A percentile compares a stretch with the other conserved stretches of the same genome.
Evolutionary conservation across 331 rosid species (phyloP).

Genomic region (Rosa hybrid): DNA sequence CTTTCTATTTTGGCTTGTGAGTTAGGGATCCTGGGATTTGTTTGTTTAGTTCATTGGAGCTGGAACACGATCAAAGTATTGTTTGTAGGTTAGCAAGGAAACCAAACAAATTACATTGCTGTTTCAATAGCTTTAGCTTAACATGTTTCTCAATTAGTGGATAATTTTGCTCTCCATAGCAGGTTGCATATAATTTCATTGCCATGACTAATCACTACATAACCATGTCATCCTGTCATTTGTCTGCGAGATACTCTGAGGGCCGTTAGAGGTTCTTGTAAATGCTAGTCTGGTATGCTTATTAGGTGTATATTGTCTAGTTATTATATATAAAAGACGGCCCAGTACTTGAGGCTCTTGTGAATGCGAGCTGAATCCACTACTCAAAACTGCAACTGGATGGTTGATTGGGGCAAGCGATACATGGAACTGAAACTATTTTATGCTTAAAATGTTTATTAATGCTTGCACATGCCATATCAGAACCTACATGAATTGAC

Average conservation of each 20-base stretch:
- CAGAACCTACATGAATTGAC: background rate
- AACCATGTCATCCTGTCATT: conserved; percentile 2
- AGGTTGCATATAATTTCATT: background rate
- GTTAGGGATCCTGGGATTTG: too few species aligned
- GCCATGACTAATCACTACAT: background rate
- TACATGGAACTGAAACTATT: background rate
- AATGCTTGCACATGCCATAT: background rate
- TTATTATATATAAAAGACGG: background rate
- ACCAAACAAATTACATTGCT: too few species aligned
- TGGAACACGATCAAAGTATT: too few species aligned
- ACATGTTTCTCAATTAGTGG: background rate
- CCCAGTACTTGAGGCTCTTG: background rate
- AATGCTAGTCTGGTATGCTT: conserved; percentile 14
- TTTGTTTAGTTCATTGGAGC: too few species aligned
- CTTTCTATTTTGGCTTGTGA: too few species aligned
- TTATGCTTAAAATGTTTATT: background rate
- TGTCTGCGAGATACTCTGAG: conserved; percentile 4
- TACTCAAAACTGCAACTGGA: conserved; percentile 1
- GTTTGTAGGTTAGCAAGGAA: too few species aligned
- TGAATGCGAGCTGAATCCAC: background rate
- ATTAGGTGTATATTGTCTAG: background rate
- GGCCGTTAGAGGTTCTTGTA: conserved; percentile 9
- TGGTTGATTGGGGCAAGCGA: background rate
- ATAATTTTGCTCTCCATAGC: conserved; percentile 15
- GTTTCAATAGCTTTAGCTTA: too few species aligned